Evolutionary conservation across 192 early-diverging fungal genomes (phyloP).

Genomic region (Podila clonocystis): DNA sequence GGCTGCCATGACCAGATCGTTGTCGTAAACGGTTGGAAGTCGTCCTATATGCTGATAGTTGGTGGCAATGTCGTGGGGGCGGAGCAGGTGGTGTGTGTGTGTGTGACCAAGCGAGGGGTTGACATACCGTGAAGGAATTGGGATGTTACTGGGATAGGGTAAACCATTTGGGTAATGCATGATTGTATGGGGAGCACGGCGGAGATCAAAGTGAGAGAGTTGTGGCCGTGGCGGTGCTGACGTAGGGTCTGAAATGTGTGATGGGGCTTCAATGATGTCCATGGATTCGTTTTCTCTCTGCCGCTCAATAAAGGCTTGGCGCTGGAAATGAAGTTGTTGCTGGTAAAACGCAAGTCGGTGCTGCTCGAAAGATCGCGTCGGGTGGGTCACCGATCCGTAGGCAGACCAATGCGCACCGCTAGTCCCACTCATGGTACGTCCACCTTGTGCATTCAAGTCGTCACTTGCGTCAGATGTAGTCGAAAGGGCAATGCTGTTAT

Average conservation of each 20-base stretch:
- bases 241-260: neutral
- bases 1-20: neutral
- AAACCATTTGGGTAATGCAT: neutral
- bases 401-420: conserved; percentile 19
- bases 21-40: neutral
- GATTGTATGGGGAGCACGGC: neutral
- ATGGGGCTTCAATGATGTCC: neutral
- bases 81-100: conserved; percentile 1
- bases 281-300: neutral
- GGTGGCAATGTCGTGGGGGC: conserved; percentile 11
- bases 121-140: conserved; percentile 32
- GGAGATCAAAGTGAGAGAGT: neutral
- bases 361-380: conserved; percentile 14
- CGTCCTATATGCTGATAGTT: neutral
- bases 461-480: neutral
- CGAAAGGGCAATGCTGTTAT: neutral
- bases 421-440: neutral
- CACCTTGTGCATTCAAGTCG: conserved; percentile 3
- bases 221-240: neutral
- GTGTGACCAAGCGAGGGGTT: conserved; percentile 15
- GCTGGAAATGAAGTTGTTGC: neutral
- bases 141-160: conserved; percentile 19
- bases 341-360: conserved; percentile 9
- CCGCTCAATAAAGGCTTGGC: neutral
- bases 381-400: conserved; percentile 14